Conservation (phyloP, 345 rosid species). For the Durio zibethinus region DNA sequence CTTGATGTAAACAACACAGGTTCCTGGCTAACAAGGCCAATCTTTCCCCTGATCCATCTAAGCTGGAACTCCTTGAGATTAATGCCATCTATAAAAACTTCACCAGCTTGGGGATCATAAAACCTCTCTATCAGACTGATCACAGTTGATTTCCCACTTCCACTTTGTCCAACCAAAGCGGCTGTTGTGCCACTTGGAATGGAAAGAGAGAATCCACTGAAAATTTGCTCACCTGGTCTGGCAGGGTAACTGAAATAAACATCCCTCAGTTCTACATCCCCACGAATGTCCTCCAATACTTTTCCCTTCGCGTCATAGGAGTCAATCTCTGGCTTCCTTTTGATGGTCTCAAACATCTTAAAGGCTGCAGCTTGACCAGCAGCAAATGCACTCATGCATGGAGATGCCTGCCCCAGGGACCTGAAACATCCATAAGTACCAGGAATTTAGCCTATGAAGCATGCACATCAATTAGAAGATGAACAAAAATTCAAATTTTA, state of each 20-base stretch:
- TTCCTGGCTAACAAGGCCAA: slow-evolving; percentile 84
- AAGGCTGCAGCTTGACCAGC: slow-evolving; percentile 77
- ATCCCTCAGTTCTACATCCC: slow-evolving; percentile 63
- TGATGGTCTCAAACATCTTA: slow-evolving; percentile 76
- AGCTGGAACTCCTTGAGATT: slow-evolving; percentile 67
- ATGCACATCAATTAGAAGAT: too few relatives aligned
- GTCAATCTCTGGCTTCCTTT: slow-evolving; percentile 67
- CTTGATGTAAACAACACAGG: slow-evolving; percentile 70
- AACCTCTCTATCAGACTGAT: slow-evolving; percentile 77
- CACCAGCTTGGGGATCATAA: slow-evolving; percentile 70
- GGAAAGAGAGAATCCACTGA: slow-evolving; percentile 60
- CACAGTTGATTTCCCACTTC: slow-evolving; percentile 86
- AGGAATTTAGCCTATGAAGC: neutral
- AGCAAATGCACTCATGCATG: slow-evolving; percentile 67
- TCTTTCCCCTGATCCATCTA: slow-evolving; percentile 70
- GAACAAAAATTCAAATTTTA: neutral
- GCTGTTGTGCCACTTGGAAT: slow-evolving; percentile 63
- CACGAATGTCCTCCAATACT: slow-evolving; percentile 52
- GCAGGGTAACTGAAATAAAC: slow-evolving; percentile 75
- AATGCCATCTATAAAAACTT: slow-evolving; percentile 61
- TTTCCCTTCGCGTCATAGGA: slow-evolving; percentile 52
- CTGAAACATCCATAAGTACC: slow-evolving; percentile 31
- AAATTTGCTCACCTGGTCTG: slow-evolving; percentile 66
- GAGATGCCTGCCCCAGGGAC: slow-evolving; percentile 87
- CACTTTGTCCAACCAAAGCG: slow-evolving; percentile 86